Evolutionary conservation across 2,329 filamentous ascomycete genomes (phyloP).

Genomic region (Apiospora pterosperma): DNA sequence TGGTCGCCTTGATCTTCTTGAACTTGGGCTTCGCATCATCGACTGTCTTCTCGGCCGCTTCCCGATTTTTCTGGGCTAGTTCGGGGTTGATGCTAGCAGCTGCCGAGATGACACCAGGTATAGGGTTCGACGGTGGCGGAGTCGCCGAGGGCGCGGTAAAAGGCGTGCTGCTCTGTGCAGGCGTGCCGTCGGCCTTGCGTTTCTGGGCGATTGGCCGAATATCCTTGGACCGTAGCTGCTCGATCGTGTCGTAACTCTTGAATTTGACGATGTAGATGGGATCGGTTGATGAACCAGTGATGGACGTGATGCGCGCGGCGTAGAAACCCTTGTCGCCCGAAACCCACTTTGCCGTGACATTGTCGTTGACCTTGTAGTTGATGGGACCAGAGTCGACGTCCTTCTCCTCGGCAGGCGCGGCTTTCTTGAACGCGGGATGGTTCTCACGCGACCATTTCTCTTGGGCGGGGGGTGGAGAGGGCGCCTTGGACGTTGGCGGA

Average conservation of each 20-base stretch:
- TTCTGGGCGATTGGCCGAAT: slow-evolving; percentile 79
- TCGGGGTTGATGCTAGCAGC: slow-evolving; percentile 57
- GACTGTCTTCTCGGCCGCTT: slow-evolving; percentile 59
- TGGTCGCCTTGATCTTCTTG: slow-evolving; percentile 88
- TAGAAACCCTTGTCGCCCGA: slow-evolving; percentile 89
- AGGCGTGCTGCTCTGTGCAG: slow-evolving; percentile 42
- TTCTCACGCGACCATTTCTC: slow-evolving; percentile 80
- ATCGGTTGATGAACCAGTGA: slow-evolving; percentile 86
- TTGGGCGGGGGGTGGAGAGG: slow-evolving; percentile 51
- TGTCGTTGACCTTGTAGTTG: slow-evolving; percentile 83
- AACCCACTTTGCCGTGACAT: slow-evolving; percentile 84
- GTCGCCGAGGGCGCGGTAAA: slow-evolving; percentile 30
- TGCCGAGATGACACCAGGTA: slow-evolving; percentile 48
- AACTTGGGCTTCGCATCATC: slow-evolving; percentile 74
- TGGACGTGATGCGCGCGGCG: slow-evolving; percentile 85
- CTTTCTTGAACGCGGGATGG: slow-evolving; percentile 71
- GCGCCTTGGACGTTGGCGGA: slow-evolving; percentile 35
- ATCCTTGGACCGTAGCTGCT: slow-evolving; percentile 78
- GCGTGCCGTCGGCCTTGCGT: slow-evolving; percentile 79
- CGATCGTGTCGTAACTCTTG: slow-evolving; percentile 82
- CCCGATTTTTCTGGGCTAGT: slow-evolving; percentile 44
- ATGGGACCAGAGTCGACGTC: slow-evolving; percentile 46
- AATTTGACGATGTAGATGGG: slow-evolving; percentile 95
- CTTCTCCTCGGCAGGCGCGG: slow-evolving; percentile 48
- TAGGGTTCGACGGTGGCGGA: slow-evolving; percentile 31